phyloP scores from a whole-genome alignment of 129 eudicot genomes.

The Deinandra increscens region DNA sequence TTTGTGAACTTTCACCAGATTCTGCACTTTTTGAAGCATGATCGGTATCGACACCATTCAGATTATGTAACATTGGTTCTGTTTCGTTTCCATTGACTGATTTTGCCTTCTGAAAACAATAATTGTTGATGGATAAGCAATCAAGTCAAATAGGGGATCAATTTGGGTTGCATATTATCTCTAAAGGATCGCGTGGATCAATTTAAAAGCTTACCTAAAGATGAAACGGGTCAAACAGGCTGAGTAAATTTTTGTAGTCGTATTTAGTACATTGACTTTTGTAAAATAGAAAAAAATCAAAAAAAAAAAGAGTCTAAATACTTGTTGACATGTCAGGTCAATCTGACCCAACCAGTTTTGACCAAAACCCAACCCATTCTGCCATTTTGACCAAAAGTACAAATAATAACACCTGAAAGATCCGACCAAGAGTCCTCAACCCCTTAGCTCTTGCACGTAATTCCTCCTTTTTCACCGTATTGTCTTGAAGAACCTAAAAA shows the following conservation, averaged over 20 bases:
- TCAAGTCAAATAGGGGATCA: conserved; percentile 1
- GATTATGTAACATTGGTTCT: conserved; percentile 45
- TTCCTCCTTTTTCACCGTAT: conserved; percentile 73
- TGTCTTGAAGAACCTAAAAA: conserved; percentile 86
- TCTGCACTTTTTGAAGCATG: conserved; percentile 40
- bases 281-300: neutral
- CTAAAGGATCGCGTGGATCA: neutral
- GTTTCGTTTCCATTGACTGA: conserved; percentile 51
- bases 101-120: conserved; percentile 32
- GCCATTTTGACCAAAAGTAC: neutral
- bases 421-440: conserved; percentile 83
- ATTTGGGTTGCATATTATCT: neutral
- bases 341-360: neutral
- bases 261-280: neutral
- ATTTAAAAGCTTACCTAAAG: neutral
- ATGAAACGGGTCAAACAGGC: neutral
- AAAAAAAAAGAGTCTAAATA: too few relatives aligned
- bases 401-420: conserved; percentile 66
- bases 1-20: conserved; percentile 39
- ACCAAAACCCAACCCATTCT: neutral
- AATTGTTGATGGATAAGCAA: conserved; percentile 25
- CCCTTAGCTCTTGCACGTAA: conserved; percentile 93
- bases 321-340: too few relatives aligned
- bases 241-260: neutral
- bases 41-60: conserved; percentile 57